These are phyloP conservation scores for Diutina neorugosa DNA, from an alignment of 1,139 yeast genomes.

Conservation along the genomic window DNA sequence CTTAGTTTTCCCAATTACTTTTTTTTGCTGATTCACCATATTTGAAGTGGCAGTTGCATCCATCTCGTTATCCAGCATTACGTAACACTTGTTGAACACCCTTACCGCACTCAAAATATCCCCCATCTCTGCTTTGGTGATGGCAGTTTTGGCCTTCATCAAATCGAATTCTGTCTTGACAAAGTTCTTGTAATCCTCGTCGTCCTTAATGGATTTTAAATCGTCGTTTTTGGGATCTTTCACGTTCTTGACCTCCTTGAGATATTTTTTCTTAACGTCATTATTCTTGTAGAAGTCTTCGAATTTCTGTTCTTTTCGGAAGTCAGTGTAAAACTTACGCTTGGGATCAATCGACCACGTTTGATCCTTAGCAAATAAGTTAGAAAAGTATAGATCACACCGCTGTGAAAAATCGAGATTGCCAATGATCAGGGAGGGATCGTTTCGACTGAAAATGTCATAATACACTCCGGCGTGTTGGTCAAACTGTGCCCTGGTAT, in stretches of 20 bases:
- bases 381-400: background rate
- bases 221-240: background rate
- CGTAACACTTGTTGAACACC: background rate
- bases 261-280: background rate
- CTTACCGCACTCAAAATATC: background rate
- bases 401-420: background rate
- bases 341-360: background rate
- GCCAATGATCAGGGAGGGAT: background rate
- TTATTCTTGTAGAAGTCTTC: background rate
- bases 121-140: background rate
- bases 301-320: background rate
- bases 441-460: background rate
- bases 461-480: background rate
- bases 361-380: background rate
- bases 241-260: background rate
- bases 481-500: background rate
- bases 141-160: background rate
- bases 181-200: background rate
- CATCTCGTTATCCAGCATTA: background rate
- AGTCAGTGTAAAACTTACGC: background rate
- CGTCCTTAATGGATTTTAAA: background rate
- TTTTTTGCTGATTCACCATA: background rate
- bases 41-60: background rate
- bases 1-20: background rate
- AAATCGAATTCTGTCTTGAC: background rate